Base-by-base conservation (phyloP, 2,329 filamentous ascomycete genomes). In the Colletotrichum tropicicola region DNA sequence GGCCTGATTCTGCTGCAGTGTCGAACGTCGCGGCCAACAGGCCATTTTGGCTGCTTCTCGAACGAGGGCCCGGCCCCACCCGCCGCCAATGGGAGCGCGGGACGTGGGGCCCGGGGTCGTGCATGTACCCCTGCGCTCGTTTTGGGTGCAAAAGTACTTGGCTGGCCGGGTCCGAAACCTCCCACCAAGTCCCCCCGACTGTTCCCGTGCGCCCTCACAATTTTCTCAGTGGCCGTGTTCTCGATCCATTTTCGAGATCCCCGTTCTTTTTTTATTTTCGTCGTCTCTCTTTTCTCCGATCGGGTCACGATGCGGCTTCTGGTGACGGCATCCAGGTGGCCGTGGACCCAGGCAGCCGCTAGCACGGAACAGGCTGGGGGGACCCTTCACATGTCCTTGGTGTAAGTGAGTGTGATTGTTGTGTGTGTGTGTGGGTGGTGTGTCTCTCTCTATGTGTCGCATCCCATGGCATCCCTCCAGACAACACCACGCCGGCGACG, bases 1-100 rank as follows among this genome's bases (percentile, higher is more conserved):
- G 61, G 61, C 41, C 61, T 65, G 61, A 65, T 65, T 55, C 25
- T 17, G 19, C 19, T 60, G 61, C 61, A 55, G 41, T 15, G 56
- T 65, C 56, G 61, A 65, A 65, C 49, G 61, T 41, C 48, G 28
- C 19, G 56, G 23, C 47, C 41, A 60, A 54, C 61, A 49, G 47
- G 30, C 55, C 60, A 64, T 48, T 21, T 21, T n/a, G 19, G 19
- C 21, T 6, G 17, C 17, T 35, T 60, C 60, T 65, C 61, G 61
- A 65, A 65, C 61, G 61, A 65, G 61, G 28, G 30, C 13, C 8
- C 48, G 48, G 61, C 32, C 43, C 32, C 35, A 30, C 15, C 61
- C 61, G 48, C 4, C 6, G 23, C 48, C 61, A 60, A 60, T 60
- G 3, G 30, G 10, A 45, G 6, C 15, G 0, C 6, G 2, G 41